phyloP scores from a whole-genome alignment of 1,284 basidiomycete genomes.

The Boletellus deceptivus region DNA sequence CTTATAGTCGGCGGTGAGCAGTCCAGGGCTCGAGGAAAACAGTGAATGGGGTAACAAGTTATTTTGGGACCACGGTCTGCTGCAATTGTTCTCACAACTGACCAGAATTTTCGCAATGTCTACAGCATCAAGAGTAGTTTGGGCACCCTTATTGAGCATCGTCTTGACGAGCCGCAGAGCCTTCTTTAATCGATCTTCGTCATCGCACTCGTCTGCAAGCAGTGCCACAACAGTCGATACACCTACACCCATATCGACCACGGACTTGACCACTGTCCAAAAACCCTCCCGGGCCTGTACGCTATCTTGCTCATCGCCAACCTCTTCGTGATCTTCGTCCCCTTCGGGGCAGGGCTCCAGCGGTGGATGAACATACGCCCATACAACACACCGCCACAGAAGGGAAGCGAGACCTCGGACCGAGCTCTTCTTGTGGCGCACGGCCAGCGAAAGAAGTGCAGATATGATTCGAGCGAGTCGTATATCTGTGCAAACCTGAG shows the following conservation, averaged over 20 bases:
- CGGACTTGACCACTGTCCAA: slow-evolving; percentile 50
- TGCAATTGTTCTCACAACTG: slow-evolving; percentile 30
- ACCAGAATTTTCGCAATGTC: slow-evolving; percentile 52
- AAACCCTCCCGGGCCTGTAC: slow-evolving; percentile 39
- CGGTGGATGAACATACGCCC: slow-evolving; percentile 61
- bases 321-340: slow-evolving; percentile 38
- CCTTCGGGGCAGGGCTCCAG: slow-evolving; percentile 34
- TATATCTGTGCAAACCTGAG: slow-evolving; percentile 46
- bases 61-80: slow-evolving; percentile 42
- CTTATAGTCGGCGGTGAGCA: slow-evolving; percentile 58
- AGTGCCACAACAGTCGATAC: slow-evolving; percentile 53
- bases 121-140: slow-evolving; percentile 51
- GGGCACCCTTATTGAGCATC: slow-evolving; percentile 55
- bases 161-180: slow-evolving; percentile 46
- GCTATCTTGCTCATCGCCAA: slow-evolving; percentile 27
- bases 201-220: slow-evolving; percentile 40
- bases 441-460: slow-evolving; percentile 49
- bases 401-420: slow-evolving; percentile 58
- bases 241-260: slow-evolving; percentile 63
- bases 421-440: slow-evolving; percentile 59
- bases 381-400: slow-evolving; percentile 60
- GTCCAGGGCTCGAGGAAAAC: slow-evolving; percentile 56
- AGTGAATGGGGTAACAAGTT: slow-evolving; percentile 53
- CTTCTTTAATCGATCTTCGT: slow-evolving; percentile 42
- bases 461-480: slow-evolving; percentile 48